These are phyloP conservation scores for Cadophora gregata DNA, from an alignment of 2,329 filamentous ascomycete species.

Conservation along the genomic window DNA sequence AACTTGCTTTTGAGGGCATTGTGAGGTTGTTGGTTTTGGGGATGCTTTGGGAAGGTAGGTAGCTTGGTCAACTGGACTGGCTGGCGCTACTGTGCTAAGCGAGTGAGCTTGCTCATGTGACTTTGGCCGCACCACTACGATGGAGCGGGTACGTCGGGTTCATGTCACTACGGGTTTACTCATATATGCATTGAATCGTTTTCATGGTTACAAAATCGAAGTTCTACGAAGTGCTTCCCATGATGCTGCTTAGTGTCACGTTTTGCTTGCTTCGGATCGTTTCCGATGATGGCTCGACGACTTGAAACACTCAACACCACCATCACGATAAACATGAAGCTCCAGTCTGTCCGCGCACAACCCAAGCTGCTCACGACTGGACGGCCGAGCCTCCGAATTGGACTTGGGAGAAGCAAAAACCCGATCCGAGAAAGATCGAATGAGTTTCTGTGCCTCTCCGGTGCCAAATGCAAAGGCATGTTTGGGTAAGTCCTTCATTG, in stretches of 20 bases:
- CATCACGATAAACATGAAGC: neutral
- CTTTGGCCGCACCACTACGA: neutral
- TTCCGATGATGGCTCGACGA: neutral
- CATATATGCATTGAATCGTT: too few relatives aligned
- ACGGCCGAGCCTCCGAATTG: neutral
- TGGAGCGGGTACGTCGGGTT: too few relatives aligned
- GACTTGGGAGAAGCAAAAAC: neutral
- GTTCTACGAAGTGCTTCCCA: too few relatives aligned
- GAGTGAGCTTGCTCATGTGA: neutral
- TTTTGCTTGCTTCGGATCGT: neutral
- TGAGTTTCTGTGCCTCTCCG: neutral
- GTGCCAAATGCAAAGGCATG: neutral
- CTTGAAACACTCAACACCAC: conserved; percentile 6
- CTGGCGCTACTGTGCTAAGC: neutral
- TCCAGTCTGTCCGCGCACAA: neutral
- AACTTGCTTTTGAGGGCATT: neutral
- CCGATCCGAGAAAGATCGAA: neutral
- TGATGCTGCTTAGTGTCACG: conserved; percentile 1
- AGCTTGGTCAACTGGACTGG: neutral
- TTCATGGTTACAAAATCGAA: too few relatives aligned
- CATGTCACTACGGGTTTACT: too few relatives aligned
- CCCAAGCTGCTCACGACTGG: too few relatives aligned
- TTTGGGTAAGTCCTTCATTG: neutral
- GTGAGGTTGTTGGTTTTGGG: neutral
- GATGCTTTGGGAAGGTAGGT: neutral